Percentiles rank a stretch among this genome's conserved stretches.
Evolutionary conservation across 2,329 filamentous ascomycete genomes (phyloP).

Genomic region (Apiospora kogelbergensis): DNA sequence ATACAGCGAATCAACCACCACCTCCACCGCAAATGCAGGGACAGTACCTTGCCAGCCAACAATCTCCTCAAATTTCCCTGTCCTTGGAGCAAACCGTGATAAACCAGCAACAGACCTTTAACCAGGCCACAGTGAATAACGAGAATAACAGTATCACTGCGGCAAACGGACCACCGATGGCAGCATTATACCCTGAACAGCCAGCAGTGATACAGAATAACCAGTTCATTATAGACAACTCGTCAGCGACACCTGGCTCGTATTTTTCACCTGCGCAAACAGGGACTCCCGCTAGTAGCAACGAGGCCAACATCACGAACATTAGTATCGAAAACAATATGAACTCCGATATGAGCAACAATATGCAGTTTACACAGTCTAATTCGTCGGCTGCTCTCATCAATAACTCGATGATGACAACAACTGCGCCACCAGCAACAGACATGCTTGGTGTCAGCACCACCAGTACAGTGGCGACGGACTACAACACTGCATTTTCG

Average conservation of each 20-base stretch:
- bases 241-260: neutral
- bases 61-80: constrained; percentile 7
- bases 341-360: neutral
- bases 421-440: neutral
- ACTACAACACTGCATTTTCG: neutral
- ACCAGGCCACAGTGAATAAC: neutral
- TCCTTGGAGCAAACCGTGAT: neutral
- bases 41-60: neutral
- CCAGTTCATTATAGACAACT: neutral
- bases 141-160: neutral
- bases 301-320: neutral
- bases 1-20: neutral
- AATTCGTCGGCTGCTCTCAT: neutral
- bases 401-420: neutral
- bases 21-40: neutral
- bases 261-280: neutral
- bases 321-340: neutral
- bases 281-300: neutral
- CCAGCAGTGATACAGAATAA: neutral
- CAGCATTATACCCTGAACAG: neutral
- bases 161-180: neutral
- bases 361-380: neutral
- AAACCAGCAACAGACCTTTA: constrained; percentile 1
- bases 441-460: neutral
- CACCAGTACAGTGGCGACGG: neutral